Conservation (phyloP, 352 stramenopile species). For the Phytophthora macrochlamydospora region DNA sequence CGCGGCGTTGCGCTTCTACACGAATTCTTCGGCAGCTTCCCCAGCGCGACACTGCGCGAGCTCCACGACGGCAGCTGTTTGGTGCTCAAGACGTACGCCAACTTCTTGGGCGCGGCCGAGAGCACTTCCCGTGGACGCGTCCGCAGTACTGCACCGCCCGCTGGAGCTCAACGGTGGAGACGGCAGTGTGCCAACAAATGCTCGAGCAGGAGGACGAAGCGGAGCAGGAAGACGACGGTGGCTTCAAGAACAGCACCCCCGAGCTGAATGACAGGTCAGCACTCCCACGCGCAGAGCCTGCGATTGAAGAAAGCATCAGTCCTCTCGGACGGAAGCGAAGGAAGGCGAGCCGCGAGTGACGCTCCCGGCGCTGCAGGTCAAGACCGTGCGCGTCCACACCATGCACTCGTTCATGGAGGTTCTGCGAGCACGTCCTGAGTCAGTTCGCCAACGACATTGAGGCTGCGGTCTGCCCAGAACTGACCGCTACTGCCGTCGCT, state of each 20-base stretch:
- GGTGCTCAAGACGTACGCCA: constrained; percentile 52
- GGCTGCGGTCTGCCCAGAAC: constrained; percentile 42
- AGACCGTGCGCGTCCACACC: constrained; percentile 65
- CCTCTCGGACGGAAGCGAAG: constrained; percentile 15
- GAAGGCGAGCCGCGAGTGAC: constrained; percentile 5
- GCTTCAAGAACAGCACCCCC: constrained; percentile 6
- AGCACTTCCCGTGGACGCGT: constrained; percentile 49
- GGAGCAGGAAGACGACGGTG: constrained; percentile 15
- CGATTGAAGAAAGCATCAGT: constrained; percentile 12
- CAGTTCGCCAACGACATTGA: constrained; percentile 71
- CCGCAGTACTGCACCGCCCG: constrained; percentile 42
- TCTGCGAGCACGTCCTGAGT: constrained; percentile 66
- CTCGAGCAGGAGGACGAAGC: constrained; percentile 34
- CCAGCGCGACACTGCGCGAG: constrained; percentile 31
- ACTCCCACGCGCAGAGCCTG: constrained; percentile 18
- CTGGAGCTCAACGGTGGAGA: constrained; percentile 57
- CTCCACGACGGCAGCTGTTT: constrained; percentile 43
- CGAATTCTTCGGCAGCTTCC: constrained; percentile 47
- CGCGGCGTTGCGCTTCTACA: constrained; percentile 46
- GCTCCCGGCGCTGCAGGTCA: constrained; percentile 61
- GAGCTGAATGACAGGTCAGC: constrained; percentile 25
- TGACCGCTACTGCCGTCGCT: constrained; percentile 59
- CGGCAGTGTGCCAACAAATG: constrained; percentile 59
- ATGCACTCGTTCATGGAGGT: constrained; percentile 83
- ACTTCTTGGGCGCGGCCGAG: constrained; percentile 52